These are phyloP conservation scores for Gamsiella multidivaricata DNA, from an alignment of 192 early-diverging fungal genomes.

Conservation along the genomic window DNA sequence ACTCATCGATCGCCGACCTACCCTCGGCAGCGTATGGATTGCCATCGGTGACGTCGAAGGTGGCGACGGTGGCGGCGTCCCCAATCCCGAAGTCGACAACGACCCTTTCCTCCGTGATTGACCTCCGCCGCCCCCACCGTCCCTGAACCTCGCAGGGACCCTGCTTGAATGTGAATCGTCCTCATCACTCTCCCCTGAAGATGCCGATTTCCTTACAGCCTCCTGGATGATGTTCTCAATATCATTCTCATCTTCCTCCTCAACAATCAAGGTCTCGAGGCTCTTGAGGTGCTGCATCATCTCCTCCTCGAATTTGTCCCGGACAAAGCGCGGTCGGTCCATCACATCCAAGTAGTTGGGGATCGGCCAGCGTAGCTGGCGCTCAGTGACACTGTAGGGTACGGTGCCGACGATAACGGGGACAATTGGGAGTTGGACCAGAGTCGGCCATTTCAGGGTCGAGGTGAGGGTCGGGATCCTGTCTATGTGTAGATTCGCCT, in stretches of 20 bases:
- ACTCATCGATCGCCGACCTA: constrained; percentile 41
- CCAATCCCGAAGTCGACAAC: constrained; percentile 11
- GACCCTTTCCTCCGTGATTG: constrained; percentile 14
- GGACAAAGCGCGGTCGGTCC: constrained; percentile 44
- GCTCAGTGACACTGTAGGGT: constrained; percentile 30
- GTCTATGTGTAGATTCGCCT: constrained; percentile 30
- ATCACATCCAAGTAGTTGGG: constrained; percentile 46
- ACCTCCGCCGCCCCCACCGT: constrained; percentile 9
- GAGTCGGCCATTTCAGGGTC: constrained; percentile 44
- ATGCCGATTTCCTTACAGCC: constrained; percentile 28
- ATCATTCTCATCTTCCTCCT: constrained; percentile 43
- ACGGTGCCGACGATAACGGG: constrained; percentile 50
- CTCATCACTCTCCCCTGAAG: constrained; percentile 42
- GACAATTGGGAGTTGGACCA: constrained; percentile 35
- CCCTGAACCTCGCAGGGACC: constrained; percentile 36
- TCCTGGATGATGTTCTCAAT: constrained; percentile 38
- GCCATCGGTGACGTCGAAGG: constrained; percentile 25
- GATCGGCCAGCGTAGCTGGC: constrained; percentile 45
- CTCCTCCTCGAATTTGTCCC: constrained; percentile 51
- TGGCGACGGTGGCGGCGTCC: constrained; percentile 45
- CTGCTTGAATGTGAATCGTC: constrained; percentile 20
- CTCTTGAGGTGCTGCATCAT: constrained; percentile 48
- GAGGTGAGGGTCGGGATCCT: constrained; percentile 33
- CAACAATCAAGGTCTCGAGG: constrained; percentile 42
- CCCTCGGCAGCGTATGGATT: constrained; percentile 20